A percentile compares a stretch with the other conserved stretches of the same genome.
These are phyloP conservation scores for Leishmania turanica DNA, from an alignment of 208 protist species.

Conservation along the genomic window DNA sequence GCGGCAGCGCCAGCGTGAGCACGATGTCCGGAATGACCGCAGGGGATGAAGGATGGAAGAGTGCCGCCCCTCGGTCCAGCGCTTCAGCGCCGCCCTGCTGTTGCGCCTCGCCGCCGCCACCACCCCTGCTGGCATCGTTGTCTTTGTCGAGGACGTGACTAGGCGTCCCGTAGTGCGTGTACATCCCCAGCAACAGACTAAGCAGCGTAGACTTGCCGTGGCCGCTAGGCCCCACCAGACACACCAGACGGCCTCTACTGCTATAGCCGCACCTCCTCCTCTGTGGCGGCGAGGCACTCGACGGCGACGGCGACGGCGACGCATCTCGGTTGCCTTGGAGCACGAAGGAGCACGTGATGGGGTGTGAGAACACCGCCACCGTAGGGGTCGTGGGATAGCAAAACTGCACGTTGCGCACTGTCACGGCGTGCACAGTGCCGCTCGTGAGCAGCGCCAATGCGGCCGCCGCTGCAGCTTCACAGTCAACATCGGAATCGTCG, in stretches of 20 bases:
- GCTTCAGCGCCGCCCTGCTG: slow-evolving; percentile 1
- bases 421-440: slow-evolving; percentile 27
- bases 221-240: slow-evolving; percentile 60
- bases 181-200: slow-evolving; percentile 68
- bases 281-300: slow-evolving; percentile 5
- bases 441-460: slow-evolving; percentile 14
- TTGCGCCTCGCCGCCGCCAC: neutral
- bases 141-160: neutral
- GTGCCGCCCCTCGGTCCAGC: neutral
- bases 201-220: slow-evolving; percentile 82
- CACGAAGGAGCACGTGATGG: slow-evolving; percentile 23
- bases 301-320: neutral
- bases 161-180: slow-evolving; percentile 35
- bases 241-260: slow-evolving; percentile 53
- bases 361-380: slow-evolving; percentile 49
- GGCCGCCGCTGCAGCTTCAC: slow-evolving; percentile 20
- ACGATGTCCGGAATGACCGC: slow-evolving; percentile 6
- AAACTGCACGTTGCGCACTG: slow-evolving; percentile 49
- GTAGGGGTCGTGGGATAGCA: slow-evolving; percentile 68
- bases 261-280: neutral
- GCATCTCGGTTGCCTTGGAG: slow-evolving; percentile 12
- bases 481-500: neutral
- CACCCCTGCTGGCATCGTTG: neutral
- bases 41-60: neutral
- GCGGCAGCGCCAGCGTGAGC: slow-evolving; percentile 23